Base-by-base conservation (phyloP, 306 rosid species). In the Cicer chorassanicum region DNA sequence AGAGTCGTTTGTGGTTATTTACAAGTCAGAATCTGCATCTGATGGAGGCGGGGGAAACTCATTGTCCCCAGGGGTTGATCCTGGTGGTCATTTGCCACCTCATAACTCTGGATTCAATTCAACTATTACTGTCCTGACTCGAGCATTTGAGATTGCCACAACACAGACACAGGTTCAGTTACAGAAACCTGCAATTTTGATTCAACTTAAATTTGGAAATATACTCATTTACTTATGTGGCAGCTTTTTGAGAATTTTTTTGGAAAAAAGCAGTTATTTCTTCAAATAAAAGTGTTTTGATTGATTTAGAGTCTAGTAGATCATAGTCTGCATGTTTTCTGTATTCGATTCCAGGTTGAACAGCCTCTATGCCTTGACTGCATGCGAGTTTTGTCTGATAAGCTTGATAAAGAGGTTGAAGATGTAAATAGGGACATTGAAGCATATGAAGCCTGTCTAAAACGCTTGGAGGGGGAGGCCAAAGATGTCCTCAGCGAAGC, bases 361-460 rank as follows among this genome's bases (percentile, higher is more conserved):
- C 99, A 92, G 80, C 99, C 99, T 74, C 77, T 95, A 67, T 95
- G 99, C 82, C 93, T 95, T 55, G 99, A 92, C 66, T 95, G 99
- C 88, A 95, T 92, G 99, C 85, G 96, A 80, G 76, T 92, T 61
- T 85, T 95, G 81, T 92, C 94, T 13, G 96, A 92, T 75, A 90
- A 95, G 84, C 96, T 95, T 75, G 96, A 95, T 82, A 92, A 92
- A 83, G 96, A 92, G 86, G 90, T 89, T 73, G 96, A 92, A 85
- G 99, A 95, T 77, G 97, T 90, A 44, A 88, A 87, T 80, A 87
- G 89, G 82, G 99, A 94, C 84, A 92, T 90, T 59, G 91, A 84
- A 81, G 92, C 97, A 40, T 94, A 94, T 13, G 96, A 89, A 75
- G 95, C 92, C 62, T 94, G 99, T 72, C 93, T 94, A 70, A 89